Evolutionary conservation across 2,329 filamentous ascomycete species (phyloP), one percentile per base, ranked within the genome.

Genomic region (Fusarium fujikuroi): DNA sequence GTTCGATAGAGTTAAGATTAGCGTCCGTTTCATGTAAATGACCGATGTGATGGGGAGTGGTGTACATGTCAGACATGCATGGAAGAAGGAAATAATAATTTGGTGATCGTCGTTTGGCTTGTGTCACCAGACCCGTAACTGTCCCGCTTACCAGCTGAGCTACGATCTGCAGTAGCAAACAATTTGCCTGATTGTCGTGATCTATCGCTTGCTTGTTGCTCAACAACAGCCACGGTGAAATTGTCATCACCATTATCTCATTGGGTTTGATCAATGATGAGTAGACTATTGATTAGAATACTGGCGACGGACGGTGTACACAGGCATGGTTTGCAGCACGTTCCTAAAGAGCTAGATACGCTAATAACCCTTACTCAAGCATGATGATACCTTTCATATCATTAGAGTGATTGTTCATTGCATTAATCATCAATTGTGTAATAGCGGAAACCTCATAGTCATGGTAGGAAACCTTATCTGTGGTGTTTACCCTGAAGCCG

Each of bases 141-240:
- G n/a, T 21, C 39, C n/a, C n/a, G n/a, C n/a, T 47, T 34, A 10
- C n/a, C 0, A 7, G 39, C 12, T 44, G 16, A 16, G 18, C n/a
- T 7, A 2, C 7, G 39, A 57, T 57, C 53, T 34, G 3, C 18
- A 32, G 1, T 16, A 15, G 16, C 18, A 43, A 21, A 32, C 37
- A 23, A 3, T 19, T 0, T 6, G n/a, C 0, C 6, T 25, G 2
- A 6, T 21, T 4, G 5, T 25, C 11, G 18, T 15, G 9, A 21
- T 15, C 18, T 21, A 19, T 11, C 1, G 16, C 30, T 54, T 39
- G 25, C 36, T 5, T 28, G 3, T 2, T 10, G 0, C 19, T 30
- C 19, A 54, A 30, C 19, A 54, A 11, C 5, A 53, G 23, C 34
- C 23, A 16, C 5, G 3, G 2, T 0, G 0, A n/a, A 19, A 36